Conservation (phyloP, 768 basidiomycete species). For the Trametes villosa region DNA sequence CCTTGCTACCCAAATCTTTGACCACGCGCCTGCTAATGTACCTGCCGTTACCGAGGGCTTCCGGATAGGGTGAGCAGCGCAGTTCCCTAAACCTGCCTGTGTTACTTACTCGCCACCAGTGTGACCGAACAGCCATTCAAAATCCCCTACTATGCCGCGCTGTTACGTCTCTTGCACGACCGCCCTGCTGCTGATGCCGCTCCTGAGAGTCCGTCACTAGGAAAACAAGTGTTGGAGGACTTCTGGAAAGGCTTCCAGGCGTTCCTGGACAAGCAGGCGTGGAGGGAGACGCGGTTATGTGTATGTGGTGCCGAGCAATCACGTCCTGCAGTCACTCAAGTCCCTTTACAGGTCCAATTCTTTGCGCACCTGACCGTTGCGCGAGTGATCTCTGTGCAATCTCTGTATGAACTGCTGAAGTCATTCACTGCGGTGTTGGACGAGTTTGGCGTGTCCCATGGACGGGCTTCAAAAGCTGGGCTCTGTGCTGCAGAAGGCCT, state of each 20-base stretch:
- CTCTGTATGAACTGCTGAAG: constrained; percentile 79
- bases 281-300: constrained; percentile 88
- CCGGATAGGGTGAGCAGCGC: constrained; percentile 63
- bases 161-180: constrained; percentile 72
- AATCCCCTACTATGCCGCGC: constrained; percentile 84
- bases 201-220: constrained; percentile 49
- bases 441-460: constrained; percentile 86
- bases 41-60: constrained; percentile 73
- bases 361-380: constrained; percentile 88
- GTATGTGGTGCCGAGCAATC: constrained; percentile 50
- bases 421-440: constrained; percentile 87
- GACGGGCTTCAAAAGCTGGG: constrained; percentile 81
- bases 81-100: not conserved
- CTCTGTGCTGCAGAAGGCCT: constrained; percentile 83
- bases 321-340: not conserved
- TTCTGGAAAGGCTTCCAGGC: constrained; percentile 91
- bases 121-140: constrained; percentile 95
- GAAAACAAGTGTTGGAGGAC: constrained; percentile 80
- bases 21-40: constrained; percentile 61
- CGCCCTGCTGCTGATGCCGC: constrained; percentile 39
- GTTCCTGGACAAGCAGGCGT: constrained; percentile 85
- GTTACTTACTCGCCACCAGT: constrained; percentile 42
- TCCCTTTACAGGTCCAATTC: constrained; percentile 74
- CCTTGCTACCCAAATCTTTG: constrained; percentile 67
- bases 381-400: constrained; percentile 72